phyloP scores from a whole-genome alignment of 2,329 filamentous ascomycete genomes.

The Exophiala dermatitidis region DNA sequence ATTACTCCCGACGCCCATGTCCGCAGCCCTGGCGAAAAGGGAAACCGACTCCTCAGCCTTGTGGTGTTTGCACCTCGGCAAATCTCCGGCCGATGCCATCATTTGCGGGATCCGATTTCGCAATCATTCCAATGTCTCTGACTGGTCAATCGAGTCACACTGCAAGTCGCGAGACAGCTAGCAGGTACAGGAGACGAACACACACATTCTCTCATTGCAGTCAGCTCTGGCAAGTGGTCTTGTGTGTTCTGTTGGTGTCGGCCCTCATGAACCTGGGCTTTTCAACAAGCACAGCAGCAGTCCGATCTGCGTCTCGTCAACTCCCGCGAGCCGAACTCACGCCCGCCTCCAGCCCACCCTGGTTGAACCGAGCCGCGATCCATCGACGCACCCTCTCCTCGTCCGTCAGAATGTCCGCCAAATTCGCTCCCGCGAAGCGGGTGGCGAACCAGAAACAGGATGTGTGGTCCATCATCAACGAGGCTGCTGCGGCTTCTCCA shows the following conservation, averaged over 20 bases:
- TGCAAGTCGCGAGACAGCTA: too few relatives aligned
- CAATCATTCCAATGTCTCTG: not conserved
- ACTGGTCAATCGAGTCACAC: not conserved
- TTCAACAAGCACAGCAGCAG: constrained; percentile 5
- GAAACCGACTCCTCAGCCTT: too few relatives aligned
- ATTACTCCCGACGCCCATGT: too few relatives aligned
- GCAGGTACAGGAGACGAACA: not conserved
- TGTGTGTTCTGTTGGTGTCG: too few relatives aligned
- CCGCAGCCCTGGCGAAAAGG: too few relatives aligned
- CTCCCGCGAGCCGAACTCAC: constrained; percentile 1
- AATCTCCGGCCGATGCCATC: not conserved
- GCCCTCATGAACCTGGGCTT: constrained; percentile 13
- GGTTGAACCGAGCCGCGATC: not conserved
- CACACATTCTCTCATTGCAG: not conserved
- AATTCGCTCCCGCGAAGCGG: constrained; percentile 42
- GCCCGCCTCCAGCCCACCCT: not conserved
- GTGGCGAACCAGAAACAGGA: constrained; percentile 46
- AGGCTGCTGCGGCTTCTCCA: constrained; percentile 57
- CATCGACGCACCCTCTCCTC: constrained; percentile 13
- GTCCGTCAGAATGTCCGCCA: constrained; percentile 17
- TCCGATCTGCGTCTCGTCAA: constrained; percentile 11
- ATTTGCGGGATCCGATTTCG: not conserved
- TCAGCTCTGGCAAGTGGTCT: too few relatives aligned
- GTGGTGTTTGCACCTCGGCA: too few relatives aligned
- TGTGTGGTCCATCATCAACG: constrained; percentile 59